Evolutionary conservation across 192 early-diverging fungal species (phyloP).

Genomic region (Glomus cerebriforme): DNA sequence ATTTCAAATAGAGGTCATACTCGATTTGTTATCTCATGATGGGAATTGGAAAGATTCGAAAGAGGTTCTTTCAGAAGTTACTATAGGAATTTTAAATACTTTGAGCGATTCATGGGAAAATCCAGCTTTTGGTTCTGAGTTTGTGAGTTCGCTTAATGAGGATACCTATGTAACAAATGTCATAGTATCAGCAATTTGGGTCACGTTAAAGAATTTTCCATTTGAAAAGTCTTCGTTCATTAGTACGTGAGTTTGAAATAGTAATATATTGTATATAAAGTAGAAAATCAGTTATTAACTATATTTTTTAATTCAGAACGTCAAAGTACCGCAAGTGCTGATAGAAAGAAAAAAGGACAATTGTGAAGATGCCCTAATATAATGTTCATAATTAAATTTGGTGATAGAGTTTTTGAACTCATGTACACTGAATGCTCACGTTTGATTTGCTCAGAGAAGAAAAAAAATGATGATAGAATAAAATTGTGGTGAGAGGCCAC

Average conservation of each 20-base stretch:
- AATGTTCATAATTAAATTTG: background rate
- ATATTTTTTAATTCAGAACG: conserved; percentile 4
- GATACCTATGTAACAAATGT: conserved; percentile 12
- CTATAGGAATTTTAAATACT: too few relatives aligned
- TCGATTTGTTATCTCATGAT: background rate
- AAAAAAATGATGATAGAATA: conserved; percentile 5
- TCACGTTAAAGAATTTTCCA: background rate
- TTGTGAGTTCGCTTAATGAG: background rate
- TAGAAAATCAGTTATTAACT: background rate
- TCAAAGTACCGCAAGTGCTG: conserved; percentile 10
- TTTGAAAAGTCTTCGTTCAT: background rate
- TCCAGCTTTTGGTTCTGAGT: background rate
- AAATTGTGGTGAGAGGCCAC: conserved; percentile 8
- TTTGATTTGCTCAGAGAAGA: background rate
- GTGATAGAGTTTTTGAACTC: background rate
- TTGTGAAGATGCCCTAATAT: background rate
- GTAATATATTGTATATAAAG: background rate
- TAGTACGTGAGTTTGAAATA: background rate
- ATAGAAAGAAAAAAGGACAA: conserved; percentile 3
- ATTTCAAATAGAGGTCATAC: background rate
- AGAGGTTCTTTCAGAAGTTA: background rate
- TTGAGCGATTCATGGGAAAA: conserved; percentile 5
- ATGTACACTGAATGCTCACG: conserved; percentile 10
- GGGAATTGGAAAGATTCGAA: conserved; percentile 12
- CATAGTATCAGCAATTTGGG: conserved; percentile 4